Conservation (phyloP, 495 filamentous ascomycete species). For the Glarea lozoyensis region DNA sequence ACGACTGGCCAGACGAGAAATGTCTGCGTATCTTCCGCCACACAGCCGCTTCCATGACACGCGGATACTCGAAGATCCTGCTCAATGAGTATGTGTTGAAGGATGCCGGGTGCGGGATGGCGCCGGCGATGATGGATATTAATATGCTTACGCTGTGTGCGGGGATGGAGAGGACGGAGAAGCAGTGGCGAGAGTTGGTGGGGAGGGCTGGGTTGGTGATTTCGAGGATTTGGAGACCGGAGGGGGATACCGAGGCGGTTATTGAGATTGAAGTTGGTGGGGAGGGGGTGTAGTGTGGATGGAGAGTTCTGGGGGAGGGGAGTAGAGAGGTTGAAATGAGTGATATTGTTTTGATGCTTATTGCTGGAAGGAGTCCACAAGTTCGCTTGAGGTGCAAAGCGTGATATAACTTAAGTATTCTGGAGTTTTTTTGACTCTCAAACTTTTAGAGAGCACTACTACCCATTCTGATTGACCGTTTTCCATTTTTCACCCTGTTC, state of each 20-base stretch:
- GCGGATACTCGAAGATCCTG: conserved; percentile 27
- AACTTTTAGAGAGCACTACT: no score
- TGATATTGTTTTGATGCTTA: no score
- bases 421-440: no score
- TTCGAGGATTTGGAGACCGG: conserved; percentile 29
- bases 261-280: no score
- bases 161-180: conserved; percentile 12
- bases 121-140: conserved; percentile 26
- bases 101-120: conserved; percentile 25
- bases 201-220: conserved; percentile 17
- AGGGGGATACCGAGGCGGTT: conserved; percentile 29
- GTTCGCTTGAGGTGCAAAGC: no score
- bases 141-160: conserved; percentile 29
- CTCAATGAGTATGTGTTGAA: conserved; percentile 34
- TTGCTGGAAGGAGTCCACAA: no score
- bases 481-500: no score
- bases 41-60: conserved; percentile 25
- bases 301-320: no score
- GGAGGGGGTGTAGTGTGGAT: no score
- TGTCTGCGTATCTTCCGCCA: conserved; percentile 18
- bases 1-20: conserved; percentile 20
- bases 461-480: no score
- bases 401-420: no score
- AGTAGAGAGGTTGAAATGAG: no score
- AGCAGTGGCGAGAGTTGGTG: conserved; percentile 5